Evolutionary conservation across 495 filamentous ascomycete genomes (phyloP).

Genomic region (Neurospora intermedia): DNA sequence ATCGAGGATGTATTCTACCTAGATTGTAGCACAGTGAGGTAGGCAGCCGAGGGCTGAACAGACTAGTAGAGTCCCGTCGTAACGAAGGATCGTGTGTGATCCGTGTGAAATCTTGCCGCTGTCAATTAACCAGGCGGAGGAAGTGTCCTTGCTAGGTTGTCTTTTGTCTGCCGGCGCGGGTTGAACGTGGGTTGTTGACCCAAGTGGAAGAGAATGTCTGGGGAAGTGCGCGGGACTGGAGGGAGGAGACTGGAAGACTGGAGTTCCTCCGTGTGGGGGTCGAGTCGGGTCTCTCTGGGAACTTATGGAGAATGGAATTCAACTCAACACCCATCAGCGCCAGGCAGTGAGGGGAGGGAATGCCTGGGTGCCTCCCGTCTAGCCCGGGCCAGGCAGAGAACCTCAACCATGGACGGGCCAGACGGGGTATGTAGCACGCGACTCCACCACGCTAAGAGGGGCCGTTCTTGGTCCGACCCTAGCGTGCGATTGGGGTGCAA

Average conservation of each 20-base stretch:
- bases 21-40: not conserved
- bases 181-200: not conserved
- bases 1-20: not conserved
- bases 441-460: not conserved
- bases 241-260: constrained; percentile 8
- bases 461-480: not conserved
- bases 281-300: constrained; percentile 7
- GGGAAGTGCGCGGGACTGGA: constrained; percentile 8
- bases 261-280: constrained; percentile 17
- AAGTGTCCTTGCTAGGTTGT: not conserved
- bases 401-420: too few species aligned
- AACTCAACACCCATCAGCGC: not conserved
- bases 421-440: not conserved
- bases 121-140: not conserved
- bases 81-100: not conserved
- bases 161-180: not conserved
- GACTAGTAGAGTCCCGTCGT: not conserved
- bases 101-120: not conserved
- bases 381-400: not conserved
- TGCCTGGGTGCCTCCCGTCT: not conserved
- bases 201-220: constrained; percentile 13
- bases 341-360: not conserved
- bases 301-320: not conserved
- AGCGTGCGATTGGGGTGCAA: not conserved
- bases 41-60: not conserved